Base-by-base conservation (phyloP, 225 moss, liverwort and hornwort genomes). In the Rhytidiadelphus loreus region DNA sequence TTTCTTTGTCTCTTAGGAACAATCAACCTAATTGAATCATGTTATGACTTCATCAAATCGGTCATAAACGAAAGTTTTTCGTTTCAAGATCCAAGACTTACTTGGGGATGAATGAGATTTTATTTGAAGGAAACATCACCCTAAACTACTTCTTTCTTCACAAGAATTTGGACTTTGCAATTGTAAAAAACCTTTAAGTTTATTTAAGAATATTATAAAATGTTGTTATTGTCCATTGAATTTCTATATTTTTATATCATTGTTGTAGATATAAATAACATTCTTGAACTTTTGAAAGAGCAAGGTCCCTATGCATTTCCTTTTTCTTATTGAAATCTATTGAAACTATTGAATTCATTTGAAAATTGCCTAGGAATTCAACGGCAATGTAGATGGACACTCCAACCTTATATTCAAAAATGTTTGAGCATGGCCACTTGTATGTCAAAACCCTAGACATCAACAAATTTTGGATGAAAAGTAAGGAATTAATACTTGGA, bases 261-360 rank as follows among this genome's bases (percentile, higher is more conserved):
- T n/a, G n/a, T n/a, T n/a, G n/a, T n/a, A n/a, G n/a, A n/a, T n/a
- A n/a, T n/a, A n/a, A n/a, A n/a, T 8, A 70, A 41, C 4, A 24
- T 25, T 70, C 5, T 71, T 28, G 5, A 26, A 43, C 4, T 16
- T 26, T 43, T 5, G 9, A 9, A 71, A 43, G 0, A 3, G 0
- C 0, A 26, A 5, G 3, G 43, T 43, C 26, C 2, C 0, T 3
- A 0, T 26, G 43, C 43, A 39, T 41, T 14, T 43, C 9, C 28
- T 1, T 43, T 9, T 26, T 16, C 9, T 26, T 71, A 43, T 43
- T 71, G 24, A 41, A 39, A 39, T 13, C 14, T 41, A 24, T 39
- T 24, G 16, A 25, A 70, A 41, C 8, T 15, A 26, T 26, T 43
- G 9, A 26, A 15, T 43, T 43, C 71, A 71, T 71, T 41, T 25